Base-by-base conservation (phyloP, 2,329 filamentous ascomycete genomes). In the Raffaelea deltoideospora region DNA sequence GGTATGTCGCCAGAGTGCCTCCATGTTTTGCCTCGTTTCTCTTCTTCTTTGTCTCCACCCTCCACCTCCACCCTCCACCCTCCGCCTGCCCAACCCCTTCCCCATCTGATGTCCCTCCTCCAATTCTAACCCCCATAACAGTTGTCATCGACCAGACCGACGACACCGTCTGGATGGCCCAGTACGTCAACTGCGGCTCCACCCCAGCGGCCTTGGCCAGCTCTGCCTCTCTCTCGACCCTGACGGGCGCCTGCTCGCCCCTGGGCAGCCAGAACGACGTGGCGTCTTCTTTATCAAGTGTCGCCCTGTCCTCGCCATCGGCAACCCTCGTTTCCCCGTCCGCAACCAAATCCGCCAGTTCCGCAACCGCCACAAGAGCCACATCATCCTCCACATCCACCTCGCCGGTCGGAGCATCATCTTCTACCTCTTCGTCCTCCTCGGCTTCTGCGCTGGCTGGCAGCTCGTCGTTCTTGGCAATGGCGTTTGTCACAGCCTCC, bases 81-180 rank as follows among this genome's bases (percentile, higher is more conserved):
- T n/a, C n/a, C n/a, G n/a, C n/a, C n/a, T n/a, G n/a, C n/a, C n/a
- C n/a, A n/a, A n/a, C n/a, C n/a, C n/a, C n/a, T n/a, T n/a, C n/a
- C n/a, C n/a, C n/a, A n/a, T n/a, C n/a, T n/a, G n/a, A n/a, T n/a
- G n/a, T n/a, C n/a, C n/a, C n/a, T n/a, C n/a, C n/a, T n/a, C n/a
- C n/a, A n/a, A n/a, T n/a, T n/a, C n/a, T n/a, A 38, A 28, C 62
- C 11, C 21, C 10, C 19, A 26, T 26, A n/a, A 15, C 27, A 40
- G 64, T 59, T 34, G 64, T 70, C 36, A 69, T 70, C 36, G 67
- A 72, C 44, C 59, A 68, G 39, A 61, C 65, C 31, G 57, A 58
- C 39, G 52, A 66, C 45, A 53, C 53, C 18, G 55, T 67, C 22
- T 67, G 65, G 54, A 51, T 72, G 41, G 60, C 65, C 2, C 65